Percentiles rank a stretch among this genome's conserved stretches.
phyloP scores from a whole-genome alignment of 805 yeast species.

The Saccharomycopsis javanensis region DNA sequence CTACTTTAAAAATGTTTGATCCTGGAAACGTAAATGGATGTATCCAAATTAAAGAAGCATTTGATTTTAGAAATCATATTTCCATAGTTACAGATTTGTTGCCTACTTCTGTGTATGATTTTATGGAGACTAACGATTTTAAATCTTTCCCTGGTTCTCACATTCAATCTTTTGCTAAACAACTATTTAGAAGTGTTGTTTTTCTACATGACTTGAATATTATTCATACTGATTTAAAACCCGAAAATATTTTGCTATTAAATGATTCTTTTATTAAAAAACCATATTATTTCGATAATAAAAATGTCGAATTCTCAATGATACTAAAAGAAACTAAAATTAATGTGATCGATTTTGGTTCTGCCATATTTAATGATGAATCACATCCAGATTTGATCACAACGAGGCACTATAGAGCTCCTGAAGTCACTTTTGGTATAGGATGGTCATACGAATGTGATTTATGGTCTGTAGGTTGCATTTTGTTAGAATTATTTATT shows the following conservation, averaged over 20 bases:
- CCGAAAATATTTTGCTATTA: constrained; percentile 78
- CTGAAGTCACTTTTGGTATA: constrained; percentile 86
- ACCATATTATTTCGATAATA: constrained; percentile 3
- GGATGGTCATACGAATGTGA: constrained; percentile 98
- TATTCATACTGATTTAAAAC: constrained; percentile 94
- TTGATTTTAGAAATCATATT: constrained; percentile 88
- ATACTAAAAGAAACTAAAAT: constrained; percentile 70
- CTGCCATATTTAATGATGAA: constrained; percentile 89
- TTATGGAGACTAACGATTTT: constrained; percentile 72
- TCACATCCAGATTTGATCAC: constrained; percentile 88
- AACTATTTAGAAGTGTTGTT: constrained; percentile 73
- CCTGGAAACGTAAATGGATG: constrained; percentile 61
- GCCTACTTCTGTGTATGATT: constrained; percentile 82
- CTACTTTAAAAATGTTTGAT: constrained; percentile 65
- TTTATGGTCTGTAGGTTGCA: constrained; percentile 94
- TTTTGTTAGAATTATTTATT: constrained; percentile 78
- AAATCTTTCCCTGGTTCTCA: constrained; percentile 93
- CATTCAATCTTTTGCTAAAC: constrained; percentile 80
- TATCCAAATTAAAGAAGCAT: constrained; percentile 77
- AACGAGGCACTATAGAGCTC: constrained; percentile 94
- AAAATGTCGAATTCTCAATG: constrained; percentile 23
- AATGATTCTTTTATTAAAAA: constrained; percentile 39
- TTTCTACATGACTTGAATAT: constrained; percentile 82
- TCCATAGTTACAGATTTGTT: constrained; percentile 86
- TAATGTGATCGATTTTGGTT: constrained; percentile 93